These are phyloP conservation scores for Bipolaris oryzae DNA, from an alignment of 2,329 filamentous ascomycete genomes.

Conservation along the genomic window DNA sequence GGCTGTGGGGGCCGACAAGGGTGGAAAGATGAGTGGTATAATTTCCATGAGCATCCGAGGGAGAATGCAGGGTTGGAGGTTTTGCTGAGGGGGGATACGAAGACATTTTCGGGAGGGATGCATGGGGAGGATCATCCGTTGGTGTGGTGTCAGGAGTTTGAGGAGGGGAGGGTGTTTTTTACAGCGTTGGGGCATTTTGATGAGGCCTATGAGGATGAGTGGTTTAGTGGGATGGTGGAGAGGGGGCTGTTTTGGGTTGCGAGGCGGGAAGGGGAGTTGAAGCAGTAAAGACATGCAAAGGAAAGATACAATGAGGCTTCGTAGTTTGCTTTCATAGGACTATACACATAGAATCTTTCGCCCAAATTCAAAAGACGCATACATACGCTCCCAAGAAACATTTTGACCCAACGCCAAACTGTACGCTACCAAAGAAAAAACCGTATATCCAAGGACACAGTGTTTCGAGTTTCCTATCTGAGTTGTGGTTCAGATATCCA, in stretches of 20 bases:
- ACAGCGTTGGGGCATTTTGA: slow-evolving; percentile 38
- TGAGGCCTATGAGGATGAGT: slow-evolving; percentile 32
- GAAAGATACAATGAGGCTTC: background rate
- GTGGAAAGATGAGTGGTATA: slow-evolving; percentile 41
- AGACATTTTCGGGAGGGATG: slow-evolving; percentile 28
- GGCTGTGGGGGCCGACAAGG: slow-evolving; percentile 5
- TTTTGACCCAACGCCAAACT: background rate
- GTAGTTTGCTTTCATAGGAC: background rate
- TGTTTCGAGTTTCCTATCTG: background rate
- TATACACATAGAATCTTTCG: too few relatives aligned
- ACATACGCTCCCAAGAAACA: background rate
- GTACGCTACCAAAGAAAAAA: background rate
- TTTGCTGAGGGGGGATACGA: slow-evolving; percentile 28
- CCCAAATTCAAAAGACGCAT: background rate
- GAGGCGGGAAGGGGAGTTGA: slow-evolving; percentile 1
- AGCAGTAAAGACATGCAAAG: background rate
- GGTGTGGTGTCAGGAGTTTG: slow-evolving; percentile 39
- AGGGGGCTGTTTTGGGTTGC: slow-evolving; percentile 31
- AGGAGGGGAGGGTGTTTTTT: slow-evolving; percentile 32
- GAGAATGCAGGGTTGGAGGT: slow-evolving; percentile 28
- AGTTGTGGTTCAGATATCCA: background rate
- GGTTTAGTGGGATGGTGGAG: slow-evolving; percentile 28
- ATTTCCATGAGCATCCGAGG: slow-evolving; percentile 33
- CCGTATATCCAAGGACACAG: background rate
- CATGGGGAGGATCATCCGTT: slow-evolving; percentile 37